A percentile compares a stretch with the other conserved stretches of the same genome.
Evolutionary conservation across 2,329 filamentous ascomycete genomes (phyloP).

Genomic region (Whalleya microplaca): DNA sequence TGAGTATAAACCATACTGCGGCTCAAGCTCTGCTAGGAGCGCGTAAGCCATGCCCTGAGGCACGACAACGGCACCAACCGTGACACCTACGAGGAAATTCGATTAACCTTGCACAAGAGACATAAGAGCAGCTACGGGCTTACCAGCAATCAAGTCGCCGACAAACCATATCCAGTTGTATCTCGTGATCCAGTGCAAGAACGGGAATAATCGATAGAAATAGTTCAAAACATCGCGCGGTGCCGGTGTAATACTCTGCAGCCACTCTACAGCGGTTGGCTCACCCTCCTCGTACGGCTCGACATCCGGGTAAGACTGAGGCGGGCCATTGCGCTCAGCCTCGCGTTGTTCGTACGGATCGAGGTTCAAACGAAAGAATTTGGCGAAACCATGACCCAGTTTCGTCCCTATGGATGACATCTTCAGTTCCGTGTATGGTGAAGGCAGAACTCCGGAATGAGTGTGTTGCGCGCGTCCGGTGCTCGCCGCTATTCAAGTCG

Average conservation of each 20-base stretch:
- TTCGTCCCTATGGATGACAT: constrained; percentile 49
- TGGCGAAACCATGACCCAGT: constrained; percentile 73
- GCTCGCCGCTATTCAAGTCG: not conserved
- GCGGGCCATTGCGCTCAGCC: constrained; percentile 59
- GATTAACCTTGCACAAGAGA: constrained; percentile 25
- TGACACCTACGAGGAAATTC: constrained; percentile 41
- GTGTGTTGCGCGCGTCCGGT: constrained; percentile 5
- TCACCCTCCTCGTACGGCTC: constrained; percentile 83
- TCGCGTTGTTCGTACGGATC: constrained; percentile 48
- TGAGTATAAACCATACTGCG: constrained; percentile 53
- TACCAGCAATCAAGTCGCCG: constrained; percentile 86
- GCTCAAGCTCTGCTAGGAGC: constrained; percentile 49
- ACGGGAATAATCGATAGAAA: constrained; percentile 76
- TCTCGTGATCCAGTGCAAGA: constrained; percentile 78
- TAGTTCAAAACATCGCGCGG: constrained; percentile 61
- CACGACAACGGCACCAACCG: constrained; percentile 58
- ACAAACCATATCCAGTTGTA: constrained; percentile 88
- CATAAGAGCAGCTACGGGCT: constrained; percentile 34
- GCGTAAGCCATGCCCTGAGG: constrained; percentile 60
- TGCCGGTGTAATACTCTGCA: constrained; percentile 66
- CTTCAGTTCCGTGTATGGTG: constrained; percentile 11
- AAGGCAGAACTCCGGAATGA: constrained; percentile 2
- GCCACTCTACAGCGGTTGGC: constrained; percentile 74
- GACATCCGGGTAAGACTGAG: constrained; percentile 41
- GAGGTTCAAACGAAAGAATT: constrained; percentile 78